Evolutionary conservation across 2,329 filamentous ascomycete genomes (phyloP).

Genomic region (Trichoderma harzianum): DNA sequence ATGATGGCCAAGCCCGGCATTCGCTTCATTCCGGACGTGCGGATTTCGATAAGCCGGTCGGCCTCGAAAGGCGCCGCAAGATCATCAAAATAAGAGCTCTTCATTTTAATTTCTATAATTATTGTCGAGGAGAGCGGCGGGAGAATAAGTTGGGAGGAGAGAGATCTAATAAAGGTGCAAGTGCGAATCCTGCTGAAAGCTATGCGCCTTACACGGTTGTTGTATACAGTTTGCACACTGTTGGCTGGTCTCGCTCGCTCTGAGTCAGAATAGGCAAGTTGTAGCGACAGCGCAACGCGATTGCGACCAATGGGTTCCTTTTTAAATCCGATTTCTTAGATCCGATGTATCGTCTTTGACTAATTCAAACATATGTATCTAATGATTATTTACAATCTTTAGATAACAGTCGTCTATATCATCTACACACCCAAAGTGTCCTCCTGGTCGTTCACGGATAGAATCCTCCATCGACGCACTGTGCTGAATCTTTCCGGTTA

Average conservation of each 20-base stretch:
- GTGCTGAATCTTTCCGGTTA: neutral
- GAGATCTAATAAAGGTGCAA: neutral
- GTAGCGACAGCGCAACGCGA: neutral
- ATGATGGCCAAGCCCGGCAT: slow-evolving; percentile 49
- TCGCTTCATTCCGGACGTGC: slow-evolving; percentile 54
- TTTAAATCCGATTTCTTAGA: neutral
- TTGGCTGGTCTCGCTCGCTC: neutral
- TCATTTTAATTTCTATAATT: neutral
- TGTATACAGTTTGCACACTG: neutral
- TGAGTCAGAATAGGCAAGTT: neutral
- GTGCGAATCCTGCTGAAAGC: neutral
- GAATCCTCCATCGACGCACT: neutral
- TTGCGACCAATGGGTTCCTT: neutral
- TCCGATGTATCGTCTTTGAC: neutral
- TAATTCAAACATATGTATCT: neutral
- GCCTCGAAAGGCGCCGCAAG: slow-evolving; percentile 41
- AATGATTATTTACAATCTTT: neutral
- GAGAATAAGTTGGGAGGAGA: neutral
- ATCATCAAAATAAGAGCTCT: slow-evolving; percentile 27
- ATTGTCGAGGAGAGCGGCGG: neutral
- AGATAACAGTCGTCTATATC: neutral
- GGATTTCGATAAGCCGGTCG: slow-evolving; percentile 54
- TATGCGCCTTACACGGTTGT: neutral
- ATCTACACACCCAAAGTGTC: neutral
- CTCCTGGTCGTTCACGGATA: neutral